Percentiles rank a stretch among this genome's conserved stretches.
Evolutionary conservation across 495 filamentous ascomycete species (phyloP).

Genomic region (Penicillium flavigenum): DNA sequence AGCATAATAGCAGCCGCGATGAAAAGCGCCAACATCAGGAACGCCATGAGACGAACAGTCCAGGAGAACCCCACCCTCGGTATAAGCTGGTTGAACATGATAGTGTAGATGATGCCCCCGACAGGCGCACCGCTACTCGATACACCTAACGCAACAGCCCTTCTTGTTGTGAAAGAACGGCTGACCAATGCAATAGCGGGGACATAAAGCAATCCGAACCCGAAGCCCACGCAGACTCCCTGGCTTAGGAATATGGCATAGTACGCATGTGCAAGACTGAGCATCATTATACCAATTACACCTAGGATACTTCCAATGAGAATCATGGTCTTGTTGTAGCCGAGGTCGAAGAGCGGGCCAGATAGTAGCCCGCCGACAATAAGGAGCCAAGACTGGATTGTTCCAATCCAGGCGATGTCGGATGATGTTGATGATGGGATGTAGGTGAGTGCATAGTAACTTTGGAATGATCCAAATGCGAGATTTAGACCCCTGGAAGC

Average conservation of each 20-base stretch:
- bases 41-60: slow-evolving; percentile 51
- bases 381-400: slow-evolving; percentile 41
- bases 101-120: slow-evolving; percentile 55
- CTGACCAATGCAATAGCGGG: slow-evolving; percentile 43
- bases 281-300: slow-evolving; percentile 49
- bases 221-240: slow-evolving; percentile 37
- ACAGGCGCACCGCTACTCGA: slow-evolving; percentile 38
- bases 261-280: slow-evolving; percentile 31
- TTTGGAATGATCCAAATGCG: slow-evolving; percentile 48
- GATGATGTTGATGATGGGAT: slow-evolving; percentile 27
- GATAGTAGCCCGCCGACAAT: slow-evolving; percentile 38
- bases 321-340: slow-evolving; percentile 37
- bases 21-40: slow-evolving; percentile 47
- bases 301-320: slow-evolving; percentile 23
- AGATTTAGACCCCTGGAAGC: slow-evolving; percentile 33
- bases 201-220: slow-evolving; percentile 39
- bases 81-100: slow-evolving; percentile 49
- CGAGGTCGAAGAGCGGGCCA: slow-evolving; percentile 46
- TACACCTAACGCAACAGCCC: slow-evolving; percentile 47
- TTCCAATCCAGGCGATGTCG: slow-evolving; percentile 48
- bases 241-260: slow-evolving; percentile 38
- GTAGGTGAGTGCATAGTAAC: slow-evolving; percentile 35
- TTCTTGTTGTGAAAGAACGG: slow-evolving; percentile 36
- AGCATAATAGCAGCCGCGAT: slow-evolving; percentile 41
- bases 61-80: slow-evolving; percentile 49